These are phyloP conservation scores for Halophytophthora polymorphica DNA, from an alignment of 352 stramenopile genomes.

Conservation along the genomic window DNA sequence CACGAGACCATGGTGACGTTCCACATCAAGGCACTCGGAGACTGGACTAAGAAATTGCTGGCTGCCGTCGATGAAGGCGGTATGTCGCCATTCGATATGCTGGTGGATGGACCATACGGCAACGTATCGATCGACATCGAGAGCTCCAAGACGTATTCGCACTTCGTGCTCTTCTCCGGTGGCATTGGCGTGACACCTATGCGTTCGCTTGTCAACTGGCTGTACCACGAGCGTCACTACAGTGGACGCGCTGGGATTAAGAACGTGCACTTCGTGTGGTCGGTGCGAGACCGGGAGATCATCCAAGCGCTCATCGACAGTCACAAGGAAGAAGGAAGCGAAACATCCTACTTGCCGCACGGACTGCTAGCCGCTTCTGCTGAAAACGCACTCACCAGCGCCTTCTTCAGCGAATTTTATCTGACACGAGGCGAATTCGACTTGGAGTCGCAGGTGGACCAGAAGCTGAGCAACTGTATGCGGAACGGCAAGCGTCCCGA, in stretches of 20 bases:
- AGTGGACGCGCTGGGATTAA: constrained; percentile 19
- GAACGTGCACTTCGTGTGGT: constrained; percentile 49
- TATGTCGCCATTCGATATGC: constrained; percentile 18
- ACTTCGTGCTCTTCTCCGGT: constrained; percentile 44
- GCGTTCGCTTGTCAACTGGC: constrained; percentile 36
- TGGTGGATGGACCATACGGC: constrained; percentile 55
- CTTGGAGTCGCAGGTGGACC: constrained; percentile 23
- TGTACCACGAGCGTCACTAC: constrained; percentile 20
- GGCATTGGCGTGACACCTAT: constrained; percentile 50
- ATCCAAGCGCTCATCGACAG: constrained; percentile 25
- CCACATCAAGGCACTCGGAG: constrained; percentile 53
- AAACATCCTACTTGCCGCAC: constrained; percentile 19
- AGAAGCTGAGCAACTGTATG: constrained; percentile 14
- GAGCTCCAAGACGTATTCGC: constrained; percentile 29
- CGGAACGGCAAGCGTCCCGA: constrained; percentile 27
- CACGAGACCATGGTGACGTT: constrained; percentile 60
- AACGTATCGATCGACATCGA: constrained; percentile 39
- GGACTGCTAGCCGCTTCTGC: not conserved
- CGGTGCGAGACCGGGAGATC: constrained; percentile 31
- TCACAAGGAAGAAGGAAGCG: not conserved
- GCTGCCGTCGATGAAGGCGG: constrained; percentile 4
- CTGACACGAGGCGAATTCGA: constrained; percentile 28
- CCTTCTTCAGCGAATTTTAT: constrained; percentile 37
- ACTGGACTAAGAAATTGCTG: constrained; percentile 57
- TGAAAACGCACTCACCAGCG: constrained; percentile 2